phyloP scores from a whole-genome alignment of 2,329 filamentous ascomycete genomes.

The Venturia asperata region DNA sequence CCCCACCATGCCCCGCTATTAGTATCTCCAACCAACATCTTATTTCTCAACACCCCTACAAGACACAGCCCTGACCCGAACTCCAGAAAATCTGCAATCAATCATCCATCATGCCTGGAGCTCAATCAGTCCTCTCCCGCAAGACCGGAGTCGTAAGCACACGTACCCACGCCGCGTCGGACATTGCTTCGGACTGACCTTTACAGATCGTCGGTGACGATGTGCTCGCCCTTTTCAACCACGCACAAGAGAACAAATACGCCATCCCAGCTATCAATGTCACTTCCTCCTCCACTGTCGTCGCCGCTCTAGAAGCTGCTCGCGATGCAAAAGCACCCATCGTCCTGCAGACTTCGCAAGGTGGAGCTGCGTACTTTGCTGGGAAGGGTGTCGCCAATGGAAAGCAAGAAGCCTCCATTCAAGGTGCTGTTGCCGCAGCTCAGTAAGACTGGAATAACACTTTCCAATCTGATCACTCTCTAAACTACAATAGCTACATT shows the following conservation, averaged over 20 bases:
- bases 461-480: too few relatives aligned
- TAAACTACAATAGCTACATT: conserved; percentile 19
- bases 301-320: conserved; percentile 88
- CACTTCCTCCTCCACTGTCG: conserved; percentile 81
- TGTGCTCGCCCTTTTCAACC: conserved; percentile 62
- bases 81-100: neutral
- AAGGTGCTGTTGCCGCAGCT: conserved; percentile 78
- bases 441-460: conserved; percentile 90
- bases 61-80: neutral
- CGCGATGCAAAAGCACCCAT: conserved; percentile 85
- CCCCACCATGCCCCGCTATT: neutral
- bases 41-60: neutral
- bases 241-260: conserved; percentile 79
- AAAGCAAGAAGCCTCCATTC: conserved; percentile 81
- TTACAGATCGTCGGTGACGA: conserved; percentile 20
- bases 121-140: conserved; percentile 42
- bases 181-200: neutral
- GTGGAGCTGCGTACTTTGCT: conserved; percentile 87
- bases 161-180: neutral
- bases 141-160: conserved; percentile 49
- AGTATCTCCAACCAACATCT: neutral
- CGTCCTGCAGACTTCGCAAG: conserved; percentile 89
- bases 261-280: conserved; percentile 87
- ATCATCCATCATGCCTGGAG: conserved; percentile 12
- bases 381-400: conserved; percentile 75